Percentiles rank a stretch among this genome's conserved stretches.
These are phyloP conservation scores for Diaporthe citrichinensis DNA, from an alignment of 2,329 filamentous ascomycete species.

Conservation along the genomic window DNA sequence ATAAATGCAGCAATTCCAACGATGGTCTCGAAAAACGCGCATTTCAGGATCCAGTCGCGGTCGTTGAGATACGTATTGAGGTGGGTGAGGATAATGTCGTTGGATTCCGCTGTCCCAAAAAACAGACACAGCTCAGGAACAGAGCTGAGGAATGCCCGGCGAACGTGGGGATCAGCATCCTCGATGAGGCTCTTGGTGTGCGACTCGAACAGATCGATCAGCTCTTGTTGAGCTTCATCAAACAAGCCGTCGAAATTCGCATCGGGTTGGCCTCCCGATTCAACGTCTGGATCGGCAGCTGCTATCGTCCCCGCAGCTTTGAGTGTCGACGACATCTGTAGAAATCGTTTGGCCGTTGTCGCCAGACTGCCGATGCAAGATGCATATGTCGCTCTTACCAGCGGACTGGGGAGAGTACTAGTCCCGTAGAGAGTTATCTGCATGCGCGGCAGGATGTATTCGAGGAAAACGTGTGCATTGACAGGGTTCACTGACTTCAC, in stretches of 20 bases:
- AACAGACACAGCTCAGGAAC: constrained; percentile 95
- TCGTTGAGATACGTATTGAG: constrained; percentile 98
- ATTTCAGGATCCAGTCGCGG: constrained; percentile 95
- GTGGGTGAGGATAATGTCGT: constrained; percentile 96
- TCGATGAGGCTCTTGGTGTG: constrained; percentile 93
- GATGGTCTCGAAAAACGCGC: constrained; percentile 95
- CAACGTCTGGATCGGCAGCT: constrained; percentile 82
- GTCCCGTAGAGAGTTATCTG: constrained; percentile 66
- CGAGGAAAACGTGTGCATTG: constrained; percentile 78
- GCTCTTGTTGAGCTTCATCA: constrained; percentile 86
- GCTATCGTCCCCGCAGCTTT: constrained; percentile 86
- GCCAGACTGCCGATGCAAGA: constrained; percentile 92
- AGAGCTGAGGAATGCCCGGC: constrained; percentile 90
- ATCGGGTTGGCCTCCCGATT: constrained; percentile 77
- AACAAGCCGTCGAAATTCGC: constrained; percentile 86
- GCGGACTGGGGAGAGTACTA: constrained; percentile 69
- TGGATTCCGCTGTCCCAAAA: constrained; percentile 91
- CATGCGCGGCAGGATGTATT: constrained; percentile 77
- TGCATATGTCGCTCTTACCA: constrained; percentile 92
- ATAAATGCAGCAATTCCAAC: constrained; percentile 93
- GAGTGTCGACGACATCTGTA: constrained; percentile 92
- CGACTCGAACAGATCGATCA: constrained; percentile 86
- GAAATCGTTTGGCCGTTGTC: constrained; percentile 84
- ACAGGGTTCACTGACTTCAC: constrained; percentile 89
- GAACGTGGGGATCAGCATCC: constrained; percentile 86